Evolutionary conservation across 352 stramenopile species (phyloP).

Genomic region (Phytopythium oedochilum): DNA sequence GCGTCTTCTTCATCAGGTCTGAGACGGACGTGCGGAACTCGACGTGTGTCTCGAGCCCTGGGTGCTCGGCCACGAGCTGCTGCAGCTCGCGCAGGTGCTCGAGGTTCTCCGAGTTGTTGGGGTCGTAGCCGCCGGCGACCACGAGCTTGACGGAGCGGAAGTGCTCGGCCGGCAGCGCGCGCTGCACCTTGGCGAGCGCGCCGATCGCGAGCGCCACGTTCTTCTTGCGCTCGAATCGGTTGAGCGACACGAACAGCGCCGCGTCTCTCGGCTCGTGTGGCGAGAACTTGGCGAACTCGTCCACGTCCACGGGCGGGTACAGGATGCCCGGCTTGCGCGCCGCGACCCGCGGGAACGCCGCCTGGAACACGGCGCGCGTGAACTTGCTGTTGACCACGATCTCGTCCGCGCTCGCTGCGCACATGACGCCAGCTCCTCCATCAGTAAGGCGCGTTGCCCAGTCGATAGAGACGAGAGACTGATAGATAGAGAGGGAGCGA

Average conservation of each 20-base stretch:
- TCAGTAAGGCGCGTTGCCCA: not conserved
- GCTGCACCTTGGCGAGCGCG: slow-evolving; percentile 60
- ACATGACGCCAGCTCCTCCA: not conserved
- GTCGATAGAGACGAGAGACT: too few species aligned
- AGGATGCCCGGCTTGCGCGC: slow-evolving; percentile 79
- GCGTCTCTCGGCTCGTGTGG: slow-evolving; percentile 31
- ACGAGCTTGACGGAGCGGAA: slow-evolving; percentile 81
- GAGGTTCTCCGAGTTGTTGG: slow-evolving; percentile 94
- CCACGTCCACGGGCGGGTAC: slow-evolving; percentile 93
- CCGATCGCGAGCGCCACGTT: slow-evolving; percentile 91
- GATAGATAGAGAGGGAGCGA: too few species aligned
- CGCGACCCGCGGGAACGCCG: slow-evolving; percentile 81
- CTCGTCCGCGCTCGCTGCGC: slow-evolving; percentile 76
- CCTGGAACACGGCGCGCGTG: slow-evolving; percentile 87
- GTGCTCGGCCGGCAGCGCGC: slow-evolving; percentile 23
- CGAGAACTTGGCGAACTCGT: slow-evolving; percentile 41
- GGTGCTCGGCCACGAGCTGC: slow-evolving; percentile 46
- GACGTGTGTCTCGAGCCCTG: slow-evolving; percentile 56
- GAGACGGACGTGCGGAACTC: slow-evolving; percentile 89
- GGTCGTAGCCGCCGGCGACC: slow-evolving; percentile 96
- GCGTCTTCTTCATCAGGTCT: slow-evolving; percentile 78
- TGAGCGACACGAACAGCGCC: slow-evolving; percentile 93
- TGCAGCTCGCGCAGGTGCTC: slow-evolving; percentile 92
- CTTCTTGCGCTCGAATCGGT: slow-evolving; percentile 99
- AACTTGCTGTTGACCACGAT: slow-evolving; percentile 97